These are phyloP conservation scores for Petasospora rhodanensis DNA, from an alignment of 1,139 yeast genomes.

Conservation along the genomic window DNA sequence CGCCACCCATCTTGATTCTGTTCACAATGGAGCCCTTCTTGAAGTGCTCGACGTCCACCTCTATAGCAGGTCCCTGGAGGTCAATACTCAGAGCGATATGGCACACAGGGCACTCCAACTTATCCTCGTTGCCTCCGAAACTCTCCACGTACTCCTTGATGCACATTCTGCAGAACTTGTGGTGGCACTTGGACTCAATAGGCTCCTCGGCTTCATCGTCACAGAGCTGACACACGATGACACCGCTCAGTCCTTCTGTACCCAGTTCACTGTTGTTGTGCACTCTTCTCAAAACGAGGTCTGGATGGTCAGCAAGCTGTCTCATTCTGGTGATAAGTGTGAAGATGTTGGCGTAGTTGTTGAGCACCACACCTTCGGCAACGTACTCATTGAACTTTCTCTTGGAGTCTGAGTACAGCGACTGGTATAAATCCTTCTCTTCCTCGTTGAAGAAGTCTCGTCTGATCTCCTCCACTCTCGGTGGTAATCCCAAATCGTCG, in stretches of 20 bases:
- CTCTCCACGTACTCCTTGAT: conserved; percentile 85
- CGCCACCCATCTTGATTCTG: conserved; percentile 79
- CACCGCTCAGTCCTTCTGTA: conserved; percentile 39
- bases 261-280: conserved; percentile 37
- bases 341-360: conserved; percentile 91
- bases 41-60: conserved; percentile 59
- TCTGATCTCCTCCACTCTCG: conserved; percentile 84
- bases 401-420: conserved; percentile 80
- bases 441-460: conserved; percentile 87
- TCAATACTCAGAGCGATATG: conserved; percentile 91
- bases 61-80: conserved; percentile 80
- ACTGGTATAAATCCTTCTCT: conserved; percentile 85
- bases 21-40: conserved; percentile 84
- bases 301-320: conserved; percentile 97
- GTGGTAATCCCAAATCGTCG: conserved; percentile 95
- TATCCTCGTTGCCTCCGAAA: conserved; percentile 56
- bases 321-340: conserved; percentile 95
- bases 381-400: conserved; percentile 68
- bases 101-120: conserved; percentile 89
- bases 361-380: conserved; percentile 72
- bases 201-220: conserved; percentile 99
- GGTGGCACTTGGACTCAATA: conserved; percentile 90
- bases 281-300: conserved; percentile 73
- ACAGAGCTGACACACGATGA: conserved; percentile 84
- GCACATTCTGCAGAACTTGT: conserved; percentile 87